phyloP scores from a whole-genome alignment of 208 protist genomes.

The Wallacemonas sp. region DNA sequence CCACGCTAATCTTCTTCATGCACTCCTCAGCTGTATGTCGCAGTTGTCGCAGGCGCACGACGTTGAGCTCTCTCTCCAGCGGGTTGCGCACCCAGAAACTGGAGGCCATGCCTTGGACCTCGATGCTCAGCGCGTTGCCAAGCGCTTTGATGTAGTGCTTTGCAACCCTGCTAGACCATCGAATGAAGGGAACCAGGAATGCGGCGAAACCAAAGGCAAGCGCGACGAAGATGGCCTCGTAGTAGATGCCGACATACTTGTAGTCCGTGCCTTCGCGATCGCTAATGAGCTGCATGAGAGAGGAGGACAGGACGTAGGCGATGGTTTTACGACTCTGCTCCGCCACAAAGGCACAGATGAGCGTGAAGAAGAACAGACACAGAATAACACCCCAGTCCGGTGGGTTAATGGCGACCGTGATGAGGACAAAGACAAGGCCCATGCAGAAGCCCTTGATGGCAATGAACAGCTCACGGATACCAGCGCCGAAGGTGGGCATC shows the following conservation, averaged over 20 bases:
- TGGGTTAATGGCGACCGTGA: conserved; percentile 64
- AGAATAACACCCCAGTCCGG: conserved; percentile 70
- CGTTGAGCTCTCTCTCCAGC: conserved; percentile 84
- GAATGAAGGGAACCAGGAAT: conserved; percentile 87
- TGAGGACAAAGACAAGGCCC: conserved; percentile 61
- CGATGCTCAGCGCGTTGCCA: conserved; percentile 85
- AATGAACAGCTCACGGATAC: conserved; percentile 75
- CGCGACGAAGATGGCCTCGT: conserved; percentile 70
- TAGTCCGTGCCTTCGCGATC: conserved; percentile 52
- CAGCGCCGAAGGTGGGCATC: conserved; percentile 85
- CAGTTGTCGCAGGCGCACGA: conserved; percentile 86
- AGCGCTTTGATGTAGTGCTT: conserved; percentile 76
- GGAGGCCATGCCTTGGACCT: conserved; percentile 77
- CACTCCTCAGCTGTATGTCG: conserved; percentile 70
- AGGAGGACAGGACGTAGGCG: conserved; percentile 81
- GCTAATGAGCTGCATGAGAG: conserved; percentile 78
- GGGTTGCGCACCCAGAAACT: conserved; percentile 83
- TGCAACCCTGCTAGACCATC: conserved; percentile 83
- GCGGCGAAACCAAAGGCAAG: conserved; percentile 71
- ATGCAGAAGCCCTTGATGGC: conserved; percentile 83
- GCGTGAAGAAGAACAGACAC: conserved; percentile 76
- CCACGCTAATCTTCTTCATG: conserved; percentile 59
- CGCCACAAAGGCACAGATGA: conserved; percentile 77
- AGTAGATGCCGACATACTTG: conserved; percentile 72
- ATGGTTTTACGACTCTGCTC: conserved; percentile 89